phyloP scores from a whole-genome alignment of 345 rosid genomes.

The Bretschneidera sinensis region DNA sequence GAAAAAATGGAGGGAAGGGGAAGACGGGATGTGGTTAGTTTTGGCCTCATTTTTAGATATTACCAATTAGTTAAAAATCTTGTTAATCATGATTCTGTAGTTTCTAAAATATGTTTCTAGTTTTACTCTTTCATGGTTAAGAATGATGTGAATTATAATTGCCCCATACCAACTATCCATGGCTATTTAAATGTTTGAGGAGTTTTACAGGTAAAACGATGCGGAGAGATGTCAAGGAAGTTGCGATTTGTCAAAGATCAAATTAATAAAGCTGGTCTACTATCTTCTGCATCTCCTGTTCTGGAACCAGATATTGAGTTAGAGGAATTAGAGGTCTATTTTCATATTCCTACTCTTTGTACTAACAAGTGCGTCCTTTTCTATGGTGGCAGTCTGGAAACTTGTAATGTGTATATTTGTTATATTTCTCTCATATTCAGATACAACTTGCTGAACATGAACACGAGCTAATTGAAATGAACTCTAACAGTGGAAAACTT shows the following conservation, averaged over 20 bases:
- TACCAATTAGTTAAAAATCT: too few species aligned
- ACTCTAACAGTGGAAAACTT: constrained; percentile 88
- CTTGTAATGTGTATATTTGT: constrained; percentile 13
- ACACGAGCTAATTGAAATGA: constrained; percentile 87
- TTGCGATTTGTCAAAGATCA: constrained; percentile 86
- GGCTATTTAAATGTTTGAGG: constrained; percentile 23
- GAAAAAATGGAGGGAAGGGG: not conserved
- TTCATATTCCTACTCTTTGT: constrained; percentile 8
- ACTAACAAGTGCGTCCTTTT: too few species aligned
- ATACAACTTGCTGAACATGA: constrained; percentile 84
- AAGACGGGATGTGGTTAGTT: too few species aligned
- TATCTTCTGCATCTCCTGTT: constrained; percentile 52
- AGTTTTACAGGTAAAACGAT: constrained; percentile 72
- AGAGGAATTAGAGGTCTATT: constrained; percentile 82
- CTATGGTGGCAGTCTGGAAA: too few species aligned
- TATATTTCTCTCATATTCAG: constrained; percentile 39
- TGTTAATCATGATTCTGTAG: not conserved
- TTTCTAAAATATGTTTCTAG: constrained; percentile 3
- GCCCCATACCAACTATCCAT: constrained; percentile 11
- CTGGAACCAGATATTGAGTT: constrained; percentile 73
- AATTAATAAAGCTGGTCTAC: constrained; percentile 79
- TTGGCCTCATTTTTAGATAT: too few species aligned
- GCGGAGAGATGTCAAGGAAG: constrained; percentile 97
- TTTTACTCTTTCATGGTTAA: not conserved
- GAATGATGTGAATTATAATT: not conserved